Percentiles rank a stretch among this genome's conserved stretches.
Conservation (phyloP, 1,284 basidiomycete species). For the Heliocybe sulcata region DNA sequence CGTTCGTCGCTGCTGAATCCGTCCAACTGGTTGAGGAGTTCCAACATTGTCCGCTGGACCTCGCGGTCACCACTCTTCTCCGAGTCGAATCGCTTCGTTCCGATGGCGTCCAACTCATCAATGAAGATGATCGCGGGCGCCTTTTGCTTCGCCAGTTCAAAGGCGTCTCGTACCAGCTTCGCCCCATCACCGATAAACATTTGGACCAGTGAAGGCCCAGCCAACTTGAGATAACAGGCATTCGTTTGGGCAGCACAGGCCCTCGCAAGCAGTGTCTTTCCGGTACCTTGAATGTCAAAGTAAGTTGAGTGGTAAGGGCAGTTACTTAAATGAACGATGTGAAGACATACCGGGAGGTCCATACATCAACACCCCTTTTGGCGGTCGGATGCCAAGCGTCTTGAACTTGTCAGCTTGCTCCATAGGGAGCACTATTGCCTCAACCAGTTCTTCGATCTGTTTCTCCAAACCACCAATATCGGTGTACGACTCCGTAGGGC, state of each 20-base stretch:
- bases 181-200: constrained; percentile 85
- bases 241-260: constrained; percentile 81
- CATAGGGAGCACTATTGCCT: constrained; percentile 79
- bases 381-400: constrained; percentile 73
- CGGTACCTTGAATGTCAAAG: constrained; percentile 42
- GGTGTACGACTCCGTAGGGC: constrained; percentile 73
- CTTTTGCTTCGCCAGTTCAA: constrained; percentile 74
- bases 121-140: constrained; percentile 79
- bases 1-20: constrained; percentile 84
- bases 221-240: constrained; percentile 76
- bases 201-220: constrained; percentile 72
- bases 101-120: constrained; percentile 76
- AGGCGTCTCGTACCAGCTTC: constrained; percentile 73
- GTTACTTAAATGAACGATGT: not conserved
- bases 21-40: constrained; percentile 75
- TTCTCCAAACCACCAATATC: constrained; percentile 79
- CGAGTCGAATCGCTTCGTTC: constrained; percentile 77
- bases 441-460: constrained; percentile 78
- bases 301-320: not conserved
- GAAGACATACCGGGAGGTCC: constrained; percentile 56
- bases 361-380: constrained; percentile 78
- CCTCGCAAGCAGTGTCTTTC: constrained; percentile 72
- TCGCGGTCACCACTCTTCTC: constrained; percentile 77
- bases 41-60: constrained; percentile 78
- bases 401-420: constrained; percentile 80